These are phyloP conservation scores for Aspergillus udagawae DNA, from an alignment of 2,329 filamentous ascomycete species.

Conservation along the genomic window DNA sequence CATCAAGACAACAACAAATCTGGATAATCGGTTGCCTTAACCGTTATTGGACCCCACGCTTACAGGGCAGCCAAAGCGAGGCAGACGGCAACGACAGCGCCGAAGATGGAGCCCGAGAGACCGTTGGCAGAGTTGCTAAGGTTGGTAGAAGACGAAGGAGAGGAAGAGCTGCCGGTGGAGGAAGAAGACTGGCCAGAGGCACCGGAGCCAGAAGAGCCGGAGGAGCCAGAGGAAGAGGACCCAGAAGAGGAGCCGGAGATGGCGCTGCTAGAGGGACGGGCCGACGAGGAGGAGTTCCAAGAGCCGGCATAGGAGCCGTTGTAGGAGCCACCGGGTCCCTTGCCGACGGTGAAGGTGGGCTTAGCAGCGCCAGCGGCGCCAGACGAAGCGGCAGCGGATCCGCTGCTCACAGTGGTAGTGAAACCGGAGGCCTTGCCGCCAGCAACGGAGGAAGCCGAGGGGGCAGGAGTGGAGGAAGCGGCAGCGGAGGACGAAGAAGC, in stretches of 20 bases:
- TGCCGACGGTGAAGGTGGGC: background rate
- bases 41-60: background rate
- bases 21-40: background rate
- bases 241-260: constrained; percentile 25
- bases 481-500: constrained; percentile 19
- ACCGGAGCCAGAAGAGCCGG: constrained; percentile 7
- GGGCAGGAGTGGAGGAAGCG: constrained; percentile 7
- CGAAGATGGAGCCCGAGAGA: constrained; percentile 40
- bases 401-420: background rate
- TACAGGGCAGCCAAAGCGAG: constrained; percentile 47
- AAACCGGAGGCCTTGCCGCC: constrained; percentile 10
- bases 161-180: constrained; percentile 3
- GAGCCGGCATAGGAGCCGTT: constrained; percentile 17
- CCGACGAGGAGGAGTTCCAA: constrained; percentile 7
- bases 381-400: background rate
- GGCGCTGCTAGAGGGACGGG: background rate
- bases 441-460: constrained; percentile 10
- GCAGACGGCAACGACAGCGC: constrained; percentile 63
- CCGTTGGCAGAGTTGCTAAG: constrained; percentile 10
- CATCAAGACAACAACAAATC: background rate
- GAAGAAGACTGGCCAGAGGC: constrained; percentile 1
- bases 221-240: constrained; percentile 9
- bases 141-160: constrained; percentile 3
- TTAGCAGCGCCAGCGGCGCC: constrained; percentile 8
- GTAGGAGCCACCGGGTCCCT: constrained; percentile 2